Base-by-base conservation (phyloP, 129 eudicot species). In the Chrysanthemum makinoi region DNA sequence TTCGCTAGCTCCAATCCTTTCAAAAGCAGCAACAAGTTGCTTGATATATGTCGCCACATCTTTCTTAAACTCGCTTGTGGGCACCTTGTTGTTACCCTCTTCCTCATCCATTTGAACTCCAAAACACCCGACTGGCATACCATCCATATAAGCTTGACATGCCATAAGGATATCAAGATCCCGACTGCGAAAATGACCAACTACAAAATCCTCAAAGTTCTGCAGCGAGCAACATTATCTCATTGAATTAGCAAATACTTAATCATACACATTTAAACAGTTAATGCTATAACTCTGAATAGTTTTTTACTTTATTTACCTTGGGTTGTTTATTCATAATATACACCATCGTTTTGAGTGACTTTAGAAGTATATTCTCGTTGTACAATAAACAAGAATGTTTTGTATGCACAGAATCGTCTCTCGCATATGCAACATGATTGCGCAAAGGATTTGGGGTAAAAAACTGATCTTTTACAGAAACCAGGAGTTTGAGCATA, bases 401-500 rank as follows among this genome's bases (percentile, higher is more conserved):
- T 47, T 80, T 80, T 26, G 85, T 81, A 15, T 0, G 2, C 10
- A 13, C 28, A 2, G 73, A 49, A 13, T 82, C 82, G 11, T 44
- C 66, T 88, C 20, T 81, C 13, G 59, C 10, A 58, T 1, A 1
- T 22, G 6, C 82, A 39, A 83, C 83, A 55, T 83, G 83, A 43
- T 85, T 88, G 69, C 75, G 86, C 71, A 47, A 86, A 7, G 96
- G 96, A 57, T 86, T 79, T 2, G 84, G 78, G 73, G 80, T 89
- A 17, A 89, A 62, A 78, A 89, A 78, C 56, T 86, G 75, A 66
- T 85, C 92, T 53, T 89, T 92, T 65, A 86, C 84, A 13, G 88
- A 89, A 15, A 89, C 83, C 75, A 89, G 71, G 39, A 86, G 90
- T 73, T 89, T 88, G 11, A 89, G 81, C 80, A 80, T 82, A 14